Evolutionary conservation across 257 asterid genomes (phyloP).

Genomic region (Linaria vulgaris): DNA sequence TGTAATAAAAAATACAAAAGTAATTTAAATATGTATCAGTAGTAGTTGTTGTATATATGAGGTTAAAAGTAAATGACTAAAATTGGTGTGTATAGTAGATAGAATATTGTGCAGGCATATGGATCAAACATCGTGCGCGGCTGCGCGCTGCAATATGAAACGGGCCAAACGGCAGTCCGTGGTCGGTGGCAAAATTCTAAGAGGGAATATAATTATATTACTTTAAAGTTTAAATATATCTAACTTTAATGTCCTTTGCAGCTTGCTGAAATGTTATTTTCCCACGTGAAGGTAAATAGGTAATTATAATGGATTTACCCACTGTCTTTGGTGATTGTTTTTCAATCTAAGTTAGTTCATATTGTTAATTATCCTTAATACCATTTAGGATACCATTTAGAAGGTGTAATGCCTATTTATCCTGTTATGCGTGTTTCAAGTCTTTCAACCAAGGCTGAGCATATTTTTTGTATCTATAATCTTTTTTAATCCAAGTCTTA

Average conservation of each 20-base stretch:
- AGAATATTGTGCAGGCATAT: conserved; percentile 11
- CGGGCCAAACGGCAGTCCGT: not conserved
- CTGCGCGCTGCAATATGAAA: not conserved
- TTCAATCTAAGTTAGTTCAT: not conserved
- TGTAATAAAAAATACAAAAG: too few species aligned
- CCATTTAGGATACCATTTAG: too few species aligned
- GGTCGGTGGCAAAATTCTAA: conserved; percentile 7
- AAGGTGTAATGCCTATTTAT: too few species aligned
- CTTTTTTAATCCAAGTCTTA: too few species aligned
- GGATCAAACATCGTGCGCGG: not conserved
- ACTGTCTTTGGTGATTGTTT: not conserved
- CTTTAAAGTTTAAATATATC: too few species aligned
- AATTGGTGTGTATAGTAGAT: not conserved
- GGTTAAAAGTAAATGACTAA: not conserved
- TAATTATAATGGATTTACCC: not conserved
- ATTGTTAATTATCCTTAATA: too few species aligned
- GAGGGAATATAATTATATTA: not conserved
- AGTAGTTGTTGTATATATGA: too few species aligned
- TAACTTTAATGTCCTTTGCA: not conserved
- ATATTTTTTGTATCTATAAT: too few species aligned
- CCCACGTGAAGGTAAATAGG: not conserved
- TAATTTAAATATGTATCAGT: too few species aligned
- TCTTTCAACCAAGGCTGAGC: too few species aligned
- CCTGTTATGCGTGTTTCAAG: too few species aligned
- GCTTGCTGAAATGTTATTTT: not conserved